Conservation (phyloP, 805 yeast genomes). For the Saccharomyces eubayanus region DNA sequence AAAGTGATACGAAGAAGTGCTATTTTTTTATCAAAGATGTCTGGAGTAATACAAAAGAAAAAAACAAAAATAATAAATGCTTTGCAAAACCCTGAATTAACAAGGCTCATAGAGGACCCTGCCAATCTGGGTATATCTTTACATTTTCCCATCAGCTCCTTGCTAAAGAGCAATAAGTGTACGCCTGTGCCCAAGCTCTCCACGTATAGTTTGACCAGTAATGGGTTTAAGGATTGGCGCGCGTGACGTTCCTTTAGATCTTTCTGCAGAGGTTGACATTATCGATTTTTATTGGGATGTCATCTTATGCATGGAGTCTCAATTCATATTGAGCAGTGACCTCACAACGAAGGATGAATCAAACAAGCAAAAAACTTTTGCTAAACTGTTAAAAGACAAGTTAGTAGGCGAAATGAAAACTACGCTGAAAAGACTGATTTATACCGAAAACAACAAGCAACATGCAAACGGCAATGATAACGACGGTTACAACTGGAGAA, state of each 20-base stretch:
- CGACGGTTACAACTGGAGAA: constrained; percentile 15
- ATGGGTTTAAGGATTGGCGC: constrained; percentile 26
- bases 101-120: constrained; percentile 3
- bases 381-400: neutral
- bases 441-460: neutral
- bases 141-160: constrained; percentile 16
- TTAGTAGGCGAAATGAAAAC: neutral
- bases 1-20: neutral
- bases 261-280: neutral
- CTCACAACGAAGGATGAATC: neutral
- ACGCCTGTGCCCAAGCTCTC: constrained; percentile 5
- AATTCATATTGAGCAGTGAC: constrained; percentile 12
- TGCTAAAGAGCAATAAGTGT: constrained; percentile 14
- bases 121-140: constrained; percentile 14
- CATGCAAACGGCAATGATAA: neutral
- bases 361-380: neutral
- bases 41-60: neutral
- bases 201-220: constrained; percentile 14
- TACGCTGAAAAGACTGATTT: neutral
- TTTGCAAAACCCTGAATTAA: neutral
- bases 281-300: constrained; percentile 29
- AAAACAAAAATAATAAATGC: neutral
- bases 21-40: neutral
- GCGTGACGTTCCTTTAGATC: constrained; percentile 25
- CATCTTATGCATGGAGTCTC: constrained; percentile 23